Percentiles rank a stretch among this genome's conserved stretches.
Conservation (phyloP, 2,329 filamentous ascomycete species). For the Pseudonectria foliicola region DNA sequence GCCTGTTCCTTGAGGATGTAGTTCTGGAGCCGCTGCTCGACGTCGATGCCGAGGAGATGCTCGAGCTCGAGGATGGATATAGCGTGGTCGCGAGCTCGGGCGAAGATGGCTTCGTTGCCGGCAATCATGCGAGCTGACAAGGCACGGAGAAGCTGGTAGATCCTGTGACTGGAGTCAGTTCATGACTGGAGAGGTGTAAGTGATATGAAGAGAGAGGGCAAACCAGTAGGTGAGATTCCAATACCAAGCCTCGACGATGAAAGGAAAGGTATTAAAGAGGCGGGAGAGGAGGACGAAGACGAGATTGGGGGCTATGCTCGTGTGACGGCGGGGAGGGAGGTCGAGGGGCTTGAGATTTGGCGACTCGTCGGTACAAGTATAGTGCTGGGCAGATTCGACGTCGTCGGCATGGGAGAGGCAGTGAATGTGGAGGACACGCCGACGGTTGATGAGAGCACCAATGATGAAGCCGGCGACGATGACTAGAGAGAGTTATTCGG, state of each 20-base stretch:
- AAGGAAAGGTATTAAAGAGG: constrained; percentile 26
- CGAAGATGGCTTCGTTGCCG: constrained; percentile 30
- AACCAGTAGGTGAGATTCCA: constrained; percentile 31
- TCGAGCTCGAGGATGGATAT: constrained; percentile 34
- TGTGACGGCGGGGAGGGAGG: constrained; percentile 7
- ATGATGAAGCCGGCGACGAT: constrained; percentile 12
- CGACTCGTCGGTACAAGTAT: constrained; percentile 12
- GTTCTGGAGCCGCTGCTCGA: constrained; percentile 33
- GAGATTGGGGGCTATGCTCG: constrained; percentile 14
- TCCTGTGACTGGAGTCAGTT: constrained; percentile 21
- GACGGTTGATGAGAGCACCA: constrained; percentile 20
- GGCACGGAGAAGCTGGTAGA: constrained; percentile 38
- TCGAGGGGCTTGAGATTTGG: constrained; percentile 14
- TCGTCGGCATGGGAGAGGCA: constrained; percentile 6
- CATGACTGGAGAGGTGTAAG: neutral
- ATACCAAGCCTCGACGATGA: constrained; percentile 30
- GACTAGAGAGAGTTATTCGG: constrained; percentile 10
- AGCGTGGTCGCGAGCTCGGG: constrained; percentile 32
- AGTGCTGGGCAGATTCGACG: constrained; percentile 10
- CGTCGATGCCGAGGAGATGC: constrained; percentile 27
- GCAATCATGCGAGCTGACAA: constrained; percentile 34
- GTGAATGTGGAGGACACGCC: constrained; percentile 2
- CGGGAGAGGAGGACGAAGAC: constrained; percentile 21
- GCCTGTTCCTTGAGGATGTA: constrained; percentile 30
- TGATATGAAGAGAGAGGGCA: neutral